Evolutionary conservation across 257 asterid genomes (phyloP).

Genomic region (Gardenia jasminoides): DNA sequence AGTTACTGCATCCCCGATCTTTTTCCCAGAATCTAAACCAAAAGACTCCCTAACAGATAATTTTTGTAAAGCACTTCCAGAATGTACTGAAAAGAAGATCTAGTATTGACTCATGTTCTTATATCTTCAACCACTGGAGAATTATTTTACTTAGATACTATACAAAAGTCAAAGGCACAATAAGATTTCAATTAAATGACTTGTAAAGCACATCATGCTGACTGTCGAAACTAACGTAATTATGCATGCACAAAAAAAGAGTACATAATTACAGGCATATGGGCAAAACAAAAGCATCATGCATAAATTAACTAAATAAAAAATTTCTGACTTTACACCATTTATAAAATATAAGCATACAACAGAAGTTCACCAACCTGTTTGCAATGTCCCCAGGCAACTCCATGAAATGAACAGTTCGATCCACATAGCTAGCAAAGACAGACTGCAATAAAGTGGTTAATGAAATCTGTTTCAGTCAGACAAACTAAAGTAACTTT

Average conservation of each 20-base stretch:
- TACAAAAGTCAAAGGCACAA: too few species aligned
- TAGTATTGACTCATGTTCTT: not conserved
- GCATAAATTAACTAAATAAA: too few species aligned
- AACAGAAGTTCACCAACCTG: conserved; percentile 42
- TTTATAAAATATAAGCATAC: not conserved
- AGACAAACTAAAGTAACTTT: not conserved
- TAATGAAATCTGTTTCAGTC: conserved; percentile 7
- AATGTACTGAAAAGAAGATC: not conserved
- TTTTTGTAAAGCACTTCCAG: not conserved
- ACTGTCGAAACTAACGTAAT: not conserved
- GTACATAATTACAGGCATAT: too few species aligned
- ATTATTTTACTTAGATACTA: too few species aligned
- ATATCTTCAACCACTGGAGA: not conserved
- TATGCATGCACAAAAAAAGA: too few species aligned
- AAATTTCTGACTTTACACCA: not conserved
- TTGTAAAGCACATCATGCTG: not conserved
- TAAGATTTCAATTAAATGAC: conserved; percentile 1
- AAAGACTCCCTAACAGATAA: not conserved
- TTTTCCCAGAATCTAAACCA: not conserved
- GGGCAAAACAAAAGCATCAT: too few species aligned
- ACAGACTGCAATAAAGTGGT: conserved; percentile 58
- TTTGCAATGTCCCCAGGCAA: conserved; percentile 97
- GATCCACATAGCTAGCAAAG: conserved; percentile 85
- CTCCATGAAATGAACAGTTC: conserved; percentile 96
- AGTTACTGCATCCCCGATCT: not conserved